phyloP scores from a whole-genome alignment of 495 filamentous ascomycete genomes.

The Penicillium crystallinum region DNA sequence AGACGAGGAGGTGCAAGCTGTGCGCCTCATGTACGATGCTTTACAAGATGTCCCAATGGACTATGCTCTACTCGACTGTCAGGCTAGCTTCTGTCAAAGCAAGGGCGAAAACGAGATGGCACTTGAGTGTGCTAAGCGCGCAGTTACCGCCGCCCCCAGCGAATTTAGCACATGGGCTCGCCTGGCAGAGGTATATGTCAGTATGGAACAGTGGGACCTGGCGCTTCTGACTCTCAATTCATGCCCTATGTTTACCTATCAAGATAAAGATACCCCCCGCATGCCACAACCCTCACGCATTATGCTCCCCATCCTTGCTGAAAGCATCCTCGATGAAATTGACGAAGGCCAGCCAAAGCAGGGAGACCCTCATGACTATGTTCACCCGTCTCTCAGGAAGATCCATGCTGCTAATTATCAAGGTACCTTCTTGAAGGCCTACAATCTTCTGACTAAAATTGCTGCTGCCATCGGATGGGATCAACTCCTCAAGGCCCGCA shows the following conservation, averaged over 20 bases:
- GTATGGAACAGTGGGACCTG: slow-evolving; percentile 87
- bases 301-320: slow-evolving; percentile 76
- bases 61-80: slow-evolving; percentile 86
- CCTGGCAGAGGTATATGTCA: slow-evolving; percentile 86
- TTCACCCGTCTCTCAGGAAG: slow-evolving; percentile 82
- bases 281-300: slow-evolving; percentile 88
- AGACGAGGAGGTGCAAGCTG: slow-evolving; percentile 93
- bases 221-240: slow-evolving; percentile 96
- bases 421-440: slow-evolving; percentile 92
- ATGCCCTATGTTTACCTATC: slow-evolving; percentile 99
- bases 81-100: slow-evolving; percentile 84
- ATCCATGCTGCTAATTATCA: slow-evolving; percentile 83
- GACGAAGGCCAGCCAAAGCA: slow-evolving; percentile 81
- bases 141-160: slow-evolving; percentile 88
- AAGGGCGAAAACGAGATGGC: slow-evolving; percentile 86
- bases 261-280: slow-evolving; percentile 91
- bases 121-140: slow-evolving; percentile 86
- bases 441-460: slow-evolving; percentile 89
- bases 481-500: slow-evolving; percentile 83
- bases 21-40: slow-evolving; percentile 80
- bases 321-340: slow-evolving; percentile 93
- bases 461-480: slow-evolving; percentile 97
- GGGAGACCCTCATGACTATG: slow-evolving; percentile 64
- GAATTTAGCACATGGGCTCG: slow-evolving; percentile 97
- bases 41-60: slow-evolving; percentile 92